Base-by-base conservation (phyloP, 2,329 filamentous ascomycete genomes). In the Trichoderma hamatum region DNA sequence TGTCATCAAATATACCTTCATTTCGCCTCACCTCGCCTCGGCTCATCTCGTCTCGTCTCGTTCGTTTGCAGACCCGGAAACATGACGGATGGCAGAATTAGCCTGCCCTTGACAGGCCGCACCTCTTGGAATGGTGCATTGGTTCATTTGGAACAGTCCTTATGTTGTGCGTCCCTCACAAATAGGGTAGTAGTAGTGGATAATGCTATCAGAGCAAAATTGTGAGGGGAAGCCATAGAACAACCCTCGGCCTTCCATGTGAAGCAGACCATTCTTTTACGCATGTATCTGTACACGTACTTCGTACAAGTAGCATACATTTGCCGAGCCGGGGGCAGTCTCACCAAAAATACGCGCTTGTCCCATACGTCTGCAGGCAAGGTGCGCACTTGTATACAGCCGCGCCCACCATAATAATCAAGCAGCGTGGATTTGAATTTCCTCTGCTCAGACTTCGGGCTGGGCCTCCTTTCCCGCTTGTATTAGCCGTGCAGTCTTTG, bases 191-290 rank as follows among this genome's bases (percentile, higher is more conserved):
- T 46, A 39, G 21, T n/a, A n/a, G n/a, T 54, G 26, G 46, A 11
- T 60, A 30, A 36, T 54, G 36, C 36, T 39, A 39, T 54, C 19
- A 24, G 9, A 6, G 43, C 26, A 60, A 16, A 46, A 11, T 39
- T 4, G 46, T 21, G 61, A 60, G 43, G 52, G 43, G 54, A 65
- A 30, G 19, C 24, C 46, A 71, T 52, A 54, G 64, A 71, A 70
- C 60, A 66, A 49, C 66, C 39, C 68, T 70, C 69, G 68, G 72
- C 70, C 69, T 74, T 71, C 70, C 69, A 72, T 72, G 70, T 71
- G 69, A 73, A 72, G 71, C 74, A 71, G 71, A 69, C 72, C 72
- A 70, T 75, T 55, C 74, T 71, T 72, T 72, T 71, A 69, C 72
- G 70, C 74, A 72, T 56, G 54, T 67, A 56, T 36, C 16, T 32